Evolutionary conservation across 805 yeast species (phyloP).

Genomic region (Candida loeiensis): DNA sequence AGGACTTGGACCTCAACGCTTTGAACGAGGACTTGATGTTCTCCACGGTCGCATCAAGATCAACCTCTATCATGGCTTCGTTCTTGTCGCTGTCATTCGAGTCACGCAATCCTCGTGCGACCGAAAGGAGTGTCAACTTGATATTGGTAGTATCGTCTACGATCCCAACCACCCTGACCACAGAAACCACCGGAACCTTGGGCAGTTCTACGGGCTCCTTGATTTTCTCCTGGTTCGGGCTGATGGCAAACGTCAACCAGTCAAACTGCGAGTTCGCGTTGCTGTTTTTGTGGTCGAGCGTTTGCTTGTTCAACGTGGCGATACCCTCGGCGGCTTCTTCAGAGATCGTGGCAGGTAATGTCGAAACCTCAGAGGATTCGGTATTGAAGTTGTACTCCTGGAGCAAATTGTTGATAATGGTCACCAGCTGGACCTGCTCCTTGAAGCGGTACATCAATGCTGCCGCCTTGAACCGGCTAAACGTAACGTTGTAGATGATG

Average conservation of each 20-base stretch:
- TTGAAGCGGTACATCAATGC: conserved; percentile 43
- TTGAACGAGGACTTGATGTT: conserved; percentile 18
- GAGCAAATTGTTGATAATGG: conserved; percentile 30
- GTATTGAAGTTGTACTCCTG: conserved; percentile 31
- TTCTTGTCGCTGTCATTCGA: conserved; percentile 13
- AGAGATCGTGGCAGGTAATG: conserved; percentile 20
- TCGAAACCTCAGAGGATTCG: neutral
- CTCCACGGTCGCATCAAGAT: conserved; percentile 19
- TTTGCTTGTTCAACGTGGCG: conserved; percentile 14
- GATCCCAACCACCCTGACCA: conserved; percentile 47
- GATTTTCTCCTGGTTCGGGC: conserved; percentile 31
- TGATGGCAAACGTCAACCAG: conserved; percentile 37
- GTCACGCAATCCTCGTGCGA: conserved; percentile 38
- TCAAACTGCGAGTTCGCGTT: conserved; percentile 23
- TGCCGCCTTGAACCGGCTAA: conserved; percentile 45
- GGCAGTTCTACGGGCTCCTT: conserved; percentile 16
- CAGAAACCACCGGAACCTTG: conserved; percentile 30
- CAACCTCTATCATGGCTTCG: conserved; percentile 27
- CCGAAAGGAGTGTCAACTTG: conserved; percentile 47
- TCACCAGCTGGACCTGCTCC: conserved; percentile 22
- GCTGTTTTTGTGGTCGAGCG: conserved; percentile 6
- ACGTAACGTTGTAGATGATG: conserved; percentile 55
- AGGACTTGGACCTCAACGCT: conserved; percentile 17
- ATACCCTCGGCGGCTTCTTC: conserved; percentile 32
- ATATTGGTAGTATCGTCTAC: conserved; percentile 42